Conservation (phyloP, 1,139 yeast genomes). For the Debaryomyces udenii region DNA sequence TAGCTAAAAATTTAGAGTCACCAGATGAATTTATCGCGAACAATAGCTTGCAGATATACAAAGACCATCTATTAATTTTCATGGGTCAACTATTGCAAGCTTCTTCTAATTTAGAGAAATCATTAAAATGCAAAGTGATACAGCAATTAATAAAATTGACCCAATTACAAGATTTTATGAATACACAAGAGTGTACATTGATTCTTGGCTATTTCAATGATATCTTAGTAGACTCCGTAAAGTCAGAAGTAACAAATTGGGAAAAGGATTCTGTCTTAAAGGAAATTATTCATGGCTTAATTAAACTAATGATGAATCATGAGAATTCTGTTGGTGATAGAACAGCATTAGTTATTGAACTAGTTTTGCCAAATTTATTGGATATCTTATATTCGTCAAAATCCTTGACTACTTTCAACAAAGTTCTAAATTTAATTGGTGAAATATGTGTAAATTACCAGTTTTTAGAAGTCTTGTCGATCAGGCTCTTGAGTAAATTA, state of each 20-base stretch:
- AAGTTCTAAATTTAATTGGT: conserved; percentile 48
- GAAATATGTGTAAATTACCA: conserved; percentile 48
- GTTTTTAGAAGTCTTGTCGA: conserved; percentile 51
- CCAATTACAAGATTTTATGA: conserved; percentile 48
- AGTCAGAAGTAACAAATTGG: conserved; percentile 41
- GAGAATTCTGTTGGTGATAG: conserved; percentile 17
- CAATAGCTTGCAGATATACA: conserved; percentile 33
- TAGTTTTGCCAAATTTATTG: conserved; percentile 63
- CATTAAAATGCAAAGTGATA: conserved; percentile 67
- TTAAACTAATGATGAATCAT: conserved; percentile 41
- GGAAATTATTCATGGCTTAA: conserved; percentile 53
- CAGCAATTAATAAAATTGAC: conserved; percentile 63
- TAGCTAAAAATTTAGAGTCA: conserved; percentile 28
- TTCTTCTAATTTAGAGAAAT: conserved; percentile 65
- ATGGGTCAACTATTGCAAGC: conserved; percentile 69
- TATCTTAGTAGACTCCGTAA: conserved; percentile 44
- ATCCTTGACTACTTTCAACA: conserved; percentile 20
- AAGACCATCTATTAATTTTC: conserved; percentile 68
- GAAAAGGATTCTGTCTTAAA: conserved; percentile 34
- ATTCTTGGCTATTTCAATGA: conserved; percentile 71
- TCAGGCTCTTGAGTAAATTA: conserved; percentile 52
- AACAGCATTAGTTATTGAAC: conserved; percentile 51
- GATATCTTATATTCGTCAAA: conserved; percentile 39
- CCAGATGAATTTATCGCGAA: conserved; percentile 12
- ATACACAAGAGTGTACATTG: conserved; percentile 57